Conservation (phyloP, 192 early-diverging fungal species). For the Linnemannia zychae region DNA sequence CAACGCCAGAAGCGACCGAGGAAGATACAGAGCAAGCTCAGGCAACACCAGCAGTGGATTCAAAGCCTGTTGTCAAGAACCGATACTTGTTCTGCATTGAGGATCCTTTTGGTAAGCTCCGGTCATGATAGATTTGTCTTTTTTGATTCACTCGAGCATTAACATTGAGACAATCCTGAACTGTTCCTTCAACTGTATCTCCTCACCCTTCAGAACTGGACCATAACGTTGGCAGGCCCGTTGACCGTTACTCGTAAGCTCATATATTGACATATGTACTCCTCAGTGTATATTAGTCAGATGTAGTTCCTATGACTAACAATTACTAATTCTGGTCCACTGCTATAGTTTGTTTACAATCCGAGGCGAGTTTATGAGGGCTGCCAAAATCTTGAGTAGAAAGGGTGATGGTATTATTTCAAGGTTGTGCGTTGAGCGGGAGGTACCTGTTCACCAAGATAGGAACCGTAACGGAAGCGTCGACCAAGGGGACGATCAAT, state of each 20-base stretch:
- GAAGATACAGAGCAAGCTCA: not conserved
- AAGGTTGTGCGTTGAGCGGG: constrained; percentile 36
- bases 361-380: constrained; percentile 55
- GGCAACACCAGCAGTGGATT: not conserved
- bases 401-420: constrained; percentile 41
- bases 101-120: constrained; percentile 47
- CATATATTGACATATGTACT: too few species aligned
- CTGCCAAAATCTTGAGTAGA: constrained; percentile 53
- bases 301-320: not conserved
- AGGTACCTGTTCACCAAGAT: constrained; percentile 24
- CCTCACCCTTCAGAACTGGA: constrained; percentile 27
- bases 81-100: constrained; percentile 53
- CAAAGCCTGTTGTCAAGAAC: constrained; percentile 46
- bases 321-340: not conserved
- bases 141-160: not conserved
- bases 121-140: not conserved
- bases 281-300: not conserved
- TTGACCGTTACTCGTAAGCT: constrained; percentile 50
- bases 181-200: not conserved
- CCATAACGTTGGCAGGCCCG: constrained; percentile 49
- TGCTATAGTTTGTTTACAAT: constrained; percentile 43
- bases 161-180: not conserved
- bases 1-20: not conserved
- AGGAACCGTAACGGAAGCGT: constrained; percentile 38
- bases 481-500: constrained; percentile 32